Conservation (phyloP, 805 yeast species). For the Hanseniaspora valbyensis region DNA sequence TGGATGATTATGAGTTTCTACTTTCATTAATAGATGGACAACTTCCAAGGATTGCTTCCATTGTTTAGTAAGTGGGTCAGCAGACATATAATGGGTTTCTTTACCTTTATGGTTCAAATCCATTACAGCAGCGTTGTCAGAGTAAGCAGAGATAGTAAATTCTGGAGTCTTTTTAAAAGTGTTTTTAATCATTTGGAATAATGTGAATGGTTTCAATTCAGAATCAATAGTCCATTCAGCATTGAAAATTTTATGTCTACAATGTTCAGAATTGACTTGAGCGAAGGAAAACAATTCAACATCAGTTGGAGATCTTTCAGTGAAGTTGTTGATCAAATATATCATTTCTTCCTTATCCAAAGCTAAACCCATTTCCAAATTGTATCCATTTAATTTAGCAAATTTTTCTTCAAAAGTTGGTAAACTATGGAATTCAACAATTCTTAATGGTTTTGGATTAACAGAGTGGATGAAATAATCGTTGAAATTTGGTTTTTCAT, state of each 20-base stretch:
- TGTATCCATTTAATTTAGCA: conserved; percentile 60
- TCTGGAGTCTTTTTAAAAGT: conserved; percentile 75
- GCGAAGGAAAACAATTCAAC: conserved; percentile 98
- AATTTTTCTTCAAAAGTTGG: conserved; percentile 25
- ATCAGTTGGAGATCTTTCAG: conserved; percentile 87
- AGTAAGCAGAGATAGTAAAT: conserved; percentile 82
- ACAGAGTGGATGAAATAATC: conserved; percentile 67
- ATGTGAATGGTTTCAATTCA: conserved; percentile 53
- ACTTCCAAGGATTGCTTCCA: conserved; percentile 69
- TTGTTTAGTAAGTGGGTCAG: conserved; percentile 56
- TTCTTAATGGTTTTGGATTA: conserved; percentile 74
- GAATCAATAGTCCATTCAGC: conserved; percentile 97
- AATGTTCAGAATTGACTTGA: conserved; percentile 97
- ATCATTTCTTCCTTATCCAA: conserved; percentile 87
- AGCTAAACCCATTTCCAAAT: conserved; percentile 82
- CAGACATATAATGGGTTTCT: conserved; percentile 64
- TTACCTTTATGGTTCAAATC: conserved; percentile 41
- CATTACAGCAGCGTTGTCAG: conserved; percentile 95
- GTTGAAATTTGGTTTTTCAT: conserved; percentile 49
- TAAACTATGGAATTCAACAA: conserved; percentile 34
- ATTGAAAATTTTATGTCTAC: conserved; percentile 97
- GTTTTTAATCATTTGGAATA: conserved; percentile 91
- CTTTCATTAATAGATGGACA: conserved; percentile 85
- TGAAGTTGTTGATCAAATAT: conserved; percentile 75
- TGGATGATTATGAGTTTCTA: conserved; percentile 98